phyloP scores from a whole-genome alignment of 176 grass and related monocot species.

The Aegilops longissima region DNA sequence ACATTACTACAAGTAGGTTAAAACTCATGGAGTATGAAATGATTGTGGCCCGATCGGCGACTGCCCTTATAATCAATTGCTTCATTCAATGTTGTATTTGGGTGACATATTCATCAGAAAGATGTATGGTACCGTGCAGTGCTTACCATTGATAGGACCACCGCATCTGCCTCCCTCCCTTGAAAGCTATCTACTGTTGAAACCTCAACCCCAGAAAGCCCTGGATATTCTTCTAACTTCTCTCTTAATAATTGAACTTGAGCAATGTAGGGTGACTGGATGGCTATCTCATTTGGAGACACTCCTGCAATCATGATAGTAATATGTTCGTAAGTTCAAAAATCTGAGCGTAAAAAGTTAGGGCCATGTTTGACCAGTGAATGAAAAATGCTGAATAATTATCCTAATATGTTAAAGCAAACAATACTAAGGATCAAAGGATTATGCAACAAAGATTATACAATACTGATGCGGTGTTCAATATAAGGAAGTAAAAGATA shows the following conservation, averaged over 20 bases:
- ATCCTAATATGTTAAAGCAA: not conserved
- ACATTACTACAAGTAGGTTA: not conserved
- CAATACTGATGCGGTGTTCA: not conserved
- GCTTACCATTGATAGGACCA: constrained; percentile 90
- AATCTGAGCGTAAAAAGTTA: constrained; percentile 19
- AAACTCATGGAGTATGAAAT: constrained; percentile 1
- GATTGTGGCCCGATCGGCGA: not conserved
- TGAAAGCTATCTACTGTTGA: constrained; percentile 97
- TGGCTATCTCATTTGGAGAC: constrained; percentile 58
- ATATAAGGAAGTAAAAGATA: constrained; percentile 27
- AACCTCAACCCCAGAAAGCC: constrained; percentile 75
- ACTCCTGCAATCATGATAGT: constrained; percentile 62
- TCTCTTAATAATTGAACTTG: constrained; percentile 92
- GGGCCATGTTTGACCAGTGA: not conserved
- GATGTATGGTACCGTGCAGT: not conserved
- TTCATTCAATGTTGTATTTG: not conserved
- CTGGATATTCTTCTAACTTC: constrained; percentile 69
- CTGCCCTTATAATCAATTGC: not conserved
- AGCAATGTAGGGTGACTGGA: constrained; percentile 96
- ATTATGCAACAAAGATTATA: not conserved
- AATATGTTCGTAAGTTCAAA: constrained; percentile 19
- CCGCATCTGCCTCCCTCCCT: constrained; percentile 88
- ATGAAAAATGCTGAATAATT: not conserved
- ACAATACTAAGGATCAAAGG: constrained; percentile 6
- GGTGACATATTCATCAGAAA: constrained; percentile 8